These are phyloP conservation scores for Melastoma malabathricum DNA, from an alignment of 345 rosid genomes.

Conservation along the genomic window DNA sequence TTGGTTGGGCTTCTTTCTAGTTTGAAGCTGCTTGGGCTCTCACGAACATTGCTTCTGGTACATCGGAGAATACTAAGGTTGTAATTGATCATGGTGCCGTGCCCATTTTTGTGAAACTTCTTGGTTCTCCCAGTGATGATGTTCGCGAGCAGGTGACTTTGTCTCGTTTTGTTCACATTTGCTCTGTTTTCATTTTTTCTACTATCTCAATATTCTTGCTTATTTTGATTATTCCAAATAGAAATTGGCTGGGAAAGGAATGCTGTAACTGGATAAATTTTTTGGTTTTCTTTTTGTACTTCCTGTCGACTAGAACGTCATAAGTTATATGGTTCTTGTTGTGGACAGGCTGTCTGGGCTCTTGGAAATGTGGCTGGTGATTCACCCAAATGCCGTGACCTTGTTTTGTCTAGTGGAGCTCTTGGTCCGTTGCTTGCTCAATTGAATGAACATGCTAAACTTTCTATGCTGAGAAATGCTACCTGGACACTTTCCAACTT, in stretches of 20 bases:
- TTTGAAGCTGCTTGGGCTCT: constrained; percentile 96
- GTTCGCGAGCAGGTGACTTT: constrained; percentile 80
- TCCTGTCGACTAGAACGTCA: too few species aligned
- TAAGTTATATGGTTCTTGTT: not conserved
- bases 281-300: too few species aligned
- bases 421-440: constrained; percentile 52
- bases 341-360: constrained; percentile 79
- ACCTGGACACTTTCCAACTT: constrained; percentile 96
- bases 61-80: constrained; percentile 75
- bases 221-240: too few species aligned
- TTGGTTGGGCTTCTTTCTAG: constrained; percentile 13
- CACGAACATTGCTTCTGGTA: constrained; percentile 91
- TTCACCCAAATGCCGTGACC: constrained; percentile 83
- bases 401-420: constrained; percentile 69
- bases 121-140: constrained; percentile 68
- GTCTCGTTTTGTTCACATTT: not conserved
- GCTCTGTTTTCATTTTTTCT: too few species aligned
- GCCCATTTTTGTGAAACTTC: constrained; percentile 70
- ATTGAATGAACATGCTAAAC: constrained; percentile 75
- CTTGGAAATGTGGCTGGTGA: constrained; percentile 94
- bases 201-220: too few species aligned
- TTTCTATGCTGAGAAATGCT: constrained; percentile 91
- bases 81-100: constrained; percentile 76
- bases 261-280: too few species aligned
- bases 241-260: too few species aligned